These are phyloP conservation scores for Betula pendula DNA, from an alignment of 306 rosid genomes.

Conservation along the genomic window DNA sequence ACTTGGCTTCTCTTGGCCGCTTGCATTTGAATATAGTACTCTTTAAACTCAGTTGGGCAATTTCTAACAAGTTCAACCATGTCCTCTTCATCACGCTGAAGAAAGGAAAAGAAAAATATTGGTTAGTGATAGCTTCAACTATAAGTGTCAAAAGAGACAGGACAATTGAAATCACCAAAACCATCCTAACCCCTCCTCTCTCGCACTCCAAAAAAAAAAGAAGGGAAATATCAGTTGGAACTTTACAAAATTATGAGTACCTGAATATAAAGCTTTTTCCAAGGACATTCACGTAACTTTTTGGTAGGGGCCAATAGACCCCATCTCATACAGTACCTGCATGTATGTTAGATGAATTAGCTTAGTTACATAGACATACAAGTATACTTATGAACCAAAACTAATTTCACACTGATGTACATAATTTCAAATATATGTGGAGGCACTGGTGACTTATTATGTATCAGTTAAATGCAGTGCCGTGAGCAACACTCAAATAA, in stretches of 20 bases:
- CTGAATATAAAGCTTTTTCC: constrained; percentile 83
- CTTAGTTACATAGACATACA: constrained; percentile 18
- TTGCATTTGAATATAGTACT: constrained; percentile 98
- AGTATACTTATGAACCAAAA: constrained; percentile 1
- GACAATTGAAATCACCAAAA: neutral
- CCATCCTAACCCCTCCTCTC: neutral
- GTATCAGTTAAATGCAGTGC: neutral
- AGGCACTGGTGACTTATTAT: neutral
- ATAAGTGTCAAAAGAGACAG: neutral
- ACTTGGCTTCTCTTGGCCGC: constrained; percentile 91
- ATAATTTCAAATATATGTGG: too few relatives aligned
- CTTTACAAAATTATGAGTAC: constrained; percentile 30
- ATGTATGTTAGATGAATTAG: constrained; percentile 11
- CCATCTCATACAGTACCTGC: constrained; percentile 92
- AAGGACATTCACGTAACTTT: constrained; percentile 76
- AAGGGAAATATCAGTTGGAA: neutral
- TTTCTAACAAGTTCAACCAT: constrained; percentile 74
- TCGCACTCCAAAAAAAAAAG: neutral
- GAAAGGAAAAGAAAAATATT: constrained; percentile 4
- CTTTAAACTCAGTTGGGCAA: constrained; percentile 81
- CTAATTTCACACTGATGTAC: neutral
- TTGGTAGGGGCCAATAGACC: constrained; percentile 68
- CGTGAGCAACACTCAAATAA: neutral
- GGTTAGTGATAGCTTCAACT: constrained; percentile 1
- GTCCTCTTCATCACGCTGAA: constrained; percentile 92